These are phyloP conservation scores for Calonectria ilicicola DNA, from an alignment of 2,329 filamentous ascomycete species.

Conservation along the genomic window DNA sequence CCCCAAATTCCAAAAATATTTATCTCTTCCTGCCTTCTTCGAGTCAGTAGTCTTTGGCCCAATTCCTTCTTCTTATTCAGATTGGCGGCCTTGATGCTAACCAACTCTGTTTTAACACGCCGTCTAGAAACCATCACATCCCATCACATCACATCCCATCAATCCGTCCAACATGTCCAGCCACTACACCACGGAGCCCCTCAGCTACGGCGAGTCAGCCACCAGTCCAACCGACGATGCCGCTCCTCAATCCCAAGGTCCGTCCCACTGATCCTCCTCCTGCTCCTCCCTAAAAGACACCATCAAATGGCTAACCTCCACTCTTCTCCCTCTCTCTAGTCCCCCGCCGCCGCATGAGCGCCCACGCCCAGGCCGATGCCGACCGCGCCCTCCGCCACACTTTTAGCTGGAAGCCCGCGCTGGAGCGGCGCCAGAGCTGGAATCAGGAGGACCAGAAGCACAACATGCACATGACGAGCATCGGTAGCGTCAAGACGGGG, in stretches of 20 bases:
- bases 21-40: no score
- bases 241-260: not conserved
- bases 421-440: constrained; percentile 64
- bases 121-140: not conserved
- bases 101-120: not conserved
- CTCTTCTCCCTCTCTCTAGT: not conserved
- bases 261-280: not conserved
- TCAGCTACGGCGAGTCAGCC: not conserved
- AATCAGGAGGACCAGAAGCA: constrained; percentile 66
- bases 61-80: not conserved
- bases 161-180: not conserved
- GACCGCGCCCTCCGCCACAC: constrained; percentile 50
- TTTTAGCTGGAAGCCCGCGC: constrained; percentile 59
- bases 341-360: constrained; percentile 24
- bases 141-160: not conserved
- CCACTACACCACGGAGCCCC: not conserved
- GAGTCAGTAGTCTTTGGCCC: not conserved
- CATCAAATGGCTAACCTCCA: no score
- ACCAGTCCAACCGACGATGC: not conserved
- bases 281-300: not conserved
- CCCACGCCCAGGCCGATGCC: constrained; percentile 41
- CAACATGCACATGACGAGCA: constrained; percentile 59
- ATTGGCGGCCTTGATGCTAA: not conserved
- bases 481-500: constrained; percentile 50
- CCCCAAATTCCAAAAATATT: not conserved